Conservation (phyloP, 305 asterid species). For the Fraxinus ornus region DNA sequence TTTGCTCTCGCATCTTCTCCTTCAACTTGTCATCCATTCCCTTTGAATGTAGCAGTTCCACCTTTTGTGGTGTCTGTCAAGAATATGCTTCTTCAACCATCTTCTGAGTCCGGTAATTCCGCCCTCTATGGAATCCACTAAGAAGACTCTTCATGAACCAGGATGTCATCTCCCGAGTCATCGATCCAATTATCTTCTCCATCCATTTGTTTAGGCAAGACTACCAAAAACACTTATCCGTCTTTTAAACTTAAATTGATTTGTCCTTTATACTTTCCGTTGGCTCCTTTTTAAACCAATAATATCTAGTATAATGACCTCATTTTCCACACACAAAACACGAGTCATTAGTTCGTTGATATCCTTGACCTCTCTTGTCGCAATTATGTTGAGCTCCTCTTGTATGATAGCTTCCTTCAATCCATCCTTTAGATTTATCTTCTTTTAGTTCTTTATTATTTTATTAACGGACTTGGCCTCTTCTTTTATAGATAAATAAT, state of each 20-base stretch:
- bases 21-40: background rate
- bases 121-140: too few relatives aligned
- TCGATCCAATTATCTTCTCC: background rate
- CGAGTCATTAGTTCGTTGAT: background rate
- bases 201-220: background rate
- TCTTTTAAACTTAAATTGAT: background rate
- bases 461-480: background rate
- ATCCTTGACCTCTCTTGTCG: background rate
- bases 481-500: background rate
- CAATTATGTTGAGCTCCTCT: background rate
- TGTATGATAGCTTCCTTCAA: background rate
- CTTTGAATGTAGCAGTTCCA: background rate
- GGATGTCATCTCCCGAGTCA: background rate
- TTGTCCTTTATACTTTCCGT: background rate
- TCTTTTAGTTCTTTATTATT: background rate
- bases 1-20: background rate
- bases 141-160: background rate
- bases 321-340: background rate
- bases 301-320: background rate
- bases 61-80: background rate
- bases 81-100: background rate
- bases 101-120: background rate
- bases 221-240: background rate
- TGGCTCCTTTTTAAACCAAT: background rate
- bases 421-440: background rate